Evolutionary conservation across 768 basidiomycete genomes (phyloP).

Genomic region (Cystoderma amianthinum): DNA sequence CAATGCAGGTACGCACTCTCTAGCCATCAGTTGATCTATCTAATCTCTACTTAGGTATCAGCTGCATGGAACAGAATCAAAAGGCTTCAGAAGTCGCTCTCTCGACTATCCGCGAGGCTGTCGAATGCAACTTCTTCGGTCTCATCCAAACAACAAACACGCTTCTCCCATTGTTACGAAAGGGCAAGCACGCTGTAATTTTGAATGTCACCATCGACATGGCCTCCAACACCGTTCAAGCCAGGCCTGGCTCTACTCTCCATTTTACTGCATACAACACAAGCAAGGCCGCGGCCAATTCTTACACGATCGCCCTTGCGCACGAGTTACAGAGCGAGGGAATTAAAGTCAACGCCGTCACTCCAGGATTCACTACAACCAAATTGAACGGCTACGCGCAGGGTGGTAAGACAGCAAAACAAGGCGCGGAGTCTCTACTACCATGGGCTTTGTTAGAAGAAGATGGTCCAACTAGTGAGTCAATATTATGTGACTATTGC

Average conservation of each 20-base stretch:
- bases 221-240: slow-evolving; percentile 33
- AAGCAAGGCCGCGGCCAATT: slow-evolving; percentile 63
- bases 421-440: slow-evolving; percentile 26
- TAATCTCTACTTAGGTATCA: slow-evolving; percentile 13
- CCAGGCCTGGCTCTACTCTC: slow-evolving; percentile 17
- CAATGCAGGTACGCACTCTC: slow-evolving; percentile 10
- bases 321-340: slow-evolving; percentile 45
- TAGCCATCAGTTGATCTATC: not conserved
- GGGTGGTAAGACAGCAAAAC: slow-evolving; percentile 28
- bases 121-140: slow-evolving; percentile 38
- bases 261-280: slow-evolving; percentile 53
- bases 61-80: slow-evolving; percentile 24
- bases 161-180: slow-evolving; percentile 33
- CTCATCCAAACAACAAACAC: slow-evolving; percentile 33
- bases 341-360: slow-evolving; percentile 57
- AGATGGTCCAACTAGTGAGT: slow-evolving; percentile 29
- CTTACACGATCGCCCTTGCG: slow-evolving; percentile 55
- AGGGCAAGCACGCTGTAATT: slow-evolving; percentile 25
- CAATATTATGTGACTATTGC: not conserved
- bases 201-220: slow-evolving; percentile 36
- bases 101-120: slow-evolving; percentile 22
- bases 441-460: slow-evolving; percentile 33
- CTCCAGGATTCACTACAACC: slow-evolving; percentile 50
- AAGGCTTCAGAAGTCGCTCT: slow-evolving; percentile 24
- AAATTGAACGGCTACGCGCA: slow-evolving; percentile 27